A percentile compares a stretch with the other conserved stretches of the same genome.
phyloP scores from a whole-genome alignment of 2,329 filamentous ascomycete species.

The Rhynchosporium graminicola region DNA sequence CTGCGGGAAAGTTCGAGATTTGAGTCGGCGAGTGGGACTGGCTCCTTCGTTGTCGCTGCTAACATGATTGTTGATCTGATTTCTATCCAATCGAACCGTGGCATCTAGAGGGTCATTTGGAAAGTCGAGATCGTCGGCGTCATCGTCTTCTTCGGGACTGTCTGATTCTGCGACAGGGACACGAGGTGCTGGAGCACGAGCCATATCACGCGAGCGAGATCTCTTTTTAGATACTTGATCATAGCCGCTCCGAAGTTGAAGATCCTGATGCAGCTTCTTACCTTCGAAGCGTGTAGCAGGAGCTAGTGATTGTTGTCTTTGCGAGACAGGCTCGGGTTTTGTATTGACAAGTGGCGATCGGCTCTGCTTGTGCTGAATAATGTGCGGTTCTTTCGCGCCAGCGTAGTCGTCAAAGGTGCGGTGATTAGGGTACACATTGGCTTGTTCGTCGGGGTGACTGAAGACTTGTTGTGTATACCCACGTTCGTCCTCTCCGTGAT shows the following conservation, averaged over 20 bases:
- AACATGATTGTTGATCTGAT: conserved; percentile 3
- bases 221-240: conserved; percentile 17
- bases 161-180: background rate
- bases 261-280: conserved; percentile 11
- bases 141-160: background rate
- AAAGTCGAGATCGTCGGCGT: conserved; percentile 6
- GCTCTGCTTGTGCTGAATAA: conserved; percentile 22
- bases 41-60: background rate
- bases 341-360: conserved; percentile 11
- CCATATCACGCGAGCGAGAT: conserved; percentile 15
- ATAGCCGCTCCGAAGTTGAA: conserved; percentile 12
- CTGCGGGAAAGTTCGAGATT: conserved; percentile 7
- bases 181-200: background rate
- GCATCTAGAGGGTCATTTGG: conserved; percentile 3
- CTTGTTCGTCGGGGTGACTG: background rate
- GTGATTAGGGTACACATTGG: background rate
- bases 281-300: conserved; percentile 19
- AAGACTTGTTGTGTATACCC: too few relatives aligned
- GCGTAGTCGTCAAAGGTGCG: background rate
- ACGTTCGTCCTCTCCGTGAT: background rate
- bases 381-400: conserved; percentile 6
- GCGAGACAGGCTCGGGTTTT: background rate
- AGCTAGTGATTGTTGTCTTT: conserved; percentile 4
- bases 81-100: background rate
- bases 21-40: conserved; percentile 15